These are phyloP conservation scores for Nakazawaea ishiwadae DNA, from an alignment of 805 yeast genomes.

Conservation along the genomic window DNA sequence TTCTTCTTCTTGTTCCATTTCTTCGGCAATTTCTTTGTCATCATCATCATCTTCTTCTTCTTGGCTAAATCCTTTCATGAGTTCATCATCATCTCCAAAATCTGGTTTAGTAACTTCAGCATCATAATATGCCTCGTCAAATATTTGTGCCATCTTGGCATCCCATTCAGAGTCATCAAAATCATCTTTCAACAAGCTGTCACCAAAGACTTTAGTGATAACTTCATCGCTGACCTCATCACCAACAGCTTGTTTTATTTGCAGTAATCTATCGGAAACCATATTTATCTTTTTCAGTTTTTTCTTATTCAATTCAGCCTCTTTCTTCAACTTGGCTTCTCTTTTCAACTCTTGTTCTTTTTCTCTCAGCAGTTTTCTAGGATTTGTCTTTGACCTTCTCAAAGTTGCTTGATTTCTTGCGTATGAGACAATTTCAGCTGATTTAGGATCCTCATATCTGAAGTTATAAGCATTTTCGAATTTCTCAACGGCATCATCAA, in stretches of 20 bases:
- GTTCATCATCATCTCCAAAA: slow-evolving; percentile 59
- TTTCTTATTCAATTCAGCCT: slow-evolving; percentile 62
- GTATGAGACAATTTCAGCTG: slow-evolving; percentile 88
- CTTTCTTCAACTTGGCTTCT: slow-evolving; percentile 48
- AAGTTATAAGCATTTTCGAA: slow-evolving; percentile 93
- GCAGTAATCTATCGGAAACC: slow-evolving; percentile 64
- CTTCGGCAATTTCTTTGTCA: slow-evolving; percentile 12
- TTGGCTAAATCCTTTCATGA: slow-evolving; percentile 34
- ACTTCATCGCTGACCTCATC: slow-evolving; percentile 54
- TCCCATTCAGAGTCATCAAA: slow-evolving; percentile 94
- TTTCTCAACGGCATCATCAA: slow-evolving; percentile 86
- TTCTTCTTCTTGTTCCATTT: slow-evolving; percentile 5
- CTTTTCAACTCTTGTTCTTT: slow-evolving; percentile 51
- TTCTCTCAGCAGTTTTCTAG: slow-evolving; percentile 81
- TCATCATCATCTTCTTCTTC: slow-evolving; percentile 15
- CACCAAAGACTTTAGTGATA: slow-evolving; percentile 64
- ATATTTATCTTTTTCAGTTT: slow-evolving; percentile 73
- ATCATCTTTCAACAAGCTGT: slow-evolving; percentile 76
- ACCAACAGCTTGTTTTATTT: slow-evolving; percentile 67
- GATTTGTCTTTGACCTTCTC: slow-evolving; percentile 69
- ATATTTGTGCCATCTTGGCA: slow-evolving; percentile 72
- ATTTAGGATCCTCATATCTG: slow-evolving; percentile 87
- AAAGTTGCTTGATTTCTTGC: slow-evolving; percentile 93
- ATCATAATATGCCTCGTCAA: slow-evolving; percentile 79
- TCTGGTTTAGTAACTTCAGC: slow-evolving; percentile 51